Percentiles rank a stretch among this genome's conserved stretches.
phyloP scores from a whole-genome alignment of 345 rosid species.

The Moricandia arvensis region DNA sequence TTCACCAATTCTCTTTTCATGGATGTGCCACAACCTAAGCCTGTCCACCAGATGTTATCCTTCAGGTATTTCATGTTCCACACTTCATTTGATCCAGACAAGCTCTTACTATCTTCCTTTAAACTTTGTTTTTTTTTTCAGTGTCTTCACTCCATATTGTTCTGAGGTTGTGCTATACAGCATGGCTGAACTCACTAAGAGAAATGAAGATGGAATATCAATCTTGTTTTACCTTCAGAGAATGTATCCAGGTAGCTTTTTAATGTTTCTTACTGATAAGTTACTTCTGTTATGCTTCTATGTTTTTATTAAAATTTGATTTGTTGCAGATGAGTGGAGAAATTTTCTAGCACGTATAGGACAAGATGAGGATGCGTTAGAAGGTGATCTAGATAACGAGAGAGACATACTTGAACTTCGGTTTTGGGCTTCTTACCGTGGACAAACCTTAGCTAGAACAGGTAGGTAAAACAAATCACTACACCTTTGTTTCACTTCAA shows the following conservation, averaged over 20 bases:
- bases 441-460: constrained; percentile 93
- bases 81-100: constrained; percentile 8
- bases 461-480: constrained; percentile 43
- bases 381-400: constrained; percentile 66
- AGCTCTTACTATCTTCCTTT: constrained; percentile 21
- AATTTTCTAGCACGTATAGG: constrained; percentile 95
- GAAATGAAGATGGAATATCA: constrained; percentile 96
- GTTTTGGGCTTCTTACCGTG: constrained; percentile 98
- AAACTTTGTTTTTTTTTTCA: constrained; percentile 43
- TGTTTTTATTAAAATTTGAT: constrained; percentile 19
- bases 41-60: constrained; percentile 73
- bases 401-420: constrained; percentile 89
- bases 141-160: constrained; percentile 96
- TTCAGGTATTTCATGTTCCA: constrained; percentile 57
- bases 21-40: constrained; percentile 74
- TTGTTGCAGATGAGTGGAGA: constrained; percentile 86
- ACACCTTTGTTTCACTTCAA: constrained; percentile 3
- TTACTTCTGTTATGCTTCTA: background rate
- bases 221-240: constrained; percentile 94
- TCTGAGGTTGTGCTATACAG: constrained; percentile 94
- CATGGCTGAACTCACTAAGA: constrained; percentile 76
- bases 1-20: constrained; percentile 95
- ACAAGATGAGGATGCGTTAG: constrained; percentile 82
- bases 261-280: constrained; percentile 11
- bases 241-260: constrained; percentile 74